Percentiles rank a stretch among this genome's conserved stretches.
These are phyloP conservation scores for Aspergillus sp. DNA, from an alignment of 2,329 filamentous ascomycete species.

Conservation along the genomic window DNA sequence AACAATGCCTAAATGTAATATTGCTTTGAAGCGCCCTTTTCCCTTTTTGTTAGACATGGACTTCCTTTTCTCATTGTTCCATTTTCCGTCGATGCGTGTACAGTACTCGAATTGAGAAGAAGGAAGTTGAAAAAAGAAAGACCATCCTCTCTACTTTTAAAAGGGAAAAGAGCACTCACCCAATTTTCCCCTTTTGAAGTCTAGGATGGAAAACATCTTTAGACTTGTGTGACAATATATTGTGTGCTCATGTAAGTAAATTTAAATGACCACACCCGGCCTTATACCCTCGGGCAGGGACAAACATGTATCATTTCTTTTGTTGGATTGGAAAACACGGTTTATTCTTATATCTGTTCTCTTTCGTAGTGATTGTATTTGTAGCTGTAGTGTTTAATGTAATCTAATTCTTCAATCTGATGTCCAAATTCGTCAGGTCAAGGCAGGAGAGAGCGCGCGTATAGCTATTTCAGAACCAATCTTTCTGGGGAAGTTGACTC, in stretches of 20 bases:
- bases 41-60: slow-evolving; percentile 30
- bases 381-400: neutral
- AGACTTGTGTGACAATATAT: slow-evolving; percentile 38
- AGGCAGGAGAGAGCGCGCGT: too few species aligned
- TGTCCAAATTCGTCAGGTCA: too few species aligned
- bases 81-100: slow-evolving; percentile 42
- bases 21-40: slow-evolving; percentile 41
- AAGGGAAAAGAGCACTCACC: slow-evolving; percentile 21
- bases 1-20: slow-evolving; percentile 47
- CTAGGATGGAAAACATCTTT: slow-evolving; percentile 24
- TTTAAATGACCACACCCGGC: slow-evolving; percentile 38
- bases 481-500: too few species aligned
- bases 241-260: slow-evolving; percentile 42
- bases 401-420: too few species aligned
- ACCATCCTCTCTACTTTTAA: slow-evolving; percentile 11
- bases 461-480: too few species aligned
- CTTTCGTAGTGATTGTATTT: neutral
- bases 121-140: slow-evolving; percentile 28
- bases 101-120: slow-evolving; percentile 41
- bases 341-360: slow-evolving; percentile 1
- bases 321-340: slow-evolving; percentile 20
- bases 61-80: slow-evolving; percentile 34
- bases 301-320: slow-evolving; percentile 31
- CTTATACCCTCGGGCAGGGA: slow-evolving; percentile 33
- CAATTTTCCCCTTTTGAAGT: slow-evolving; percentile 21